These are phyloP conservation scores for Candida tetrigidarum DNA, from an alignment of 1,139 yeast genomes.

Conservation along the genomic window DNA sequence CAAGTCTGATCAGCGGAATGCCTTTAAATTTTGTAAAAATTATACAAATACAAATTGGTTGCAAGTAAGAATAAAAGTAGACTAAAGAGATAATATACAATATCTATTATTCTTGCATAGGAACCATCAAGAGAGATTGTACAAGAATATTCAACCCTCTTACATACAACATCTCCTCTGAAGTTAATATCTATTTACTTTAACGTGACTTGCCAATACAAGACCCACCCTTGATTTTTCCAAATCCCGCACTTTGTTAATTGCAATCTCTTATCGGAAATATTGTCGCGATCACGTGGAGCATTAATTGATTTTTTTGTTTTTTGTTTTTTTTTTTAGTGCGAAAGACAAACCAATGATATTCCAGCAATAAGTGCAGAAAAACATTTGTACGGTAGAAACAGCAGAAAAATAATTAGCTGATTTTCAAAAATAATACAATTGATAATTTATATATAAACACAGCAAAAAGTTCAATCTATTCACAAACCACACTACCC, in stretches of 20 bases:
- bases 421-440: slow-evolving; percentile 11
- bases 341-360: slow-evolving; percentile 12
- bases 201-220: background rate
- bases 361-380: slow-evolving; percentile 13
- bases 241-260: background rate
- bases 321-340: background rate
- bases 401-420: slow-evolving; percentile 16
- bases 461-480: background rate
- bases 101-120: too few species aligned
- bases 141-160: too few species aligned
- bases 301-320: background rate
- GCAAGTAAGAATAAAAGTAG: too few species aligned
- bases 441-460: background rate
- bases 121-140: too few species aligned
- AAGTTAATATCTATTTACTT: background rate
- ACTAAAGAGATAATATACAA: too few species aligned
- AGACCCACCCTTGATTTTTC: too few species aligned
- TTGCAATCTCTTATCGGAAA: background rate
- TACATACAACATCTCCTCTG: too few species aligned
- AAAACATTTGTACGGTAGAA: slow-evolving; percentile 5
- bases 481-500: background rate
- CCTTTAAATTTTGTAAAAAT: too few species aligned
- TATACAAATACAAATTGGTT: too few species aligned
- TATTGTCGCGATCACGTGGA: slow-evolving; percentile 4
- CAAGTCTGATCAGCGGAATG: too few species aligned